Evolutionary conservation across 257 asterid genomes (phyloP), one percentile per base, ranked within the genome.

Genomic region (Gentiana straminea): DNA sequence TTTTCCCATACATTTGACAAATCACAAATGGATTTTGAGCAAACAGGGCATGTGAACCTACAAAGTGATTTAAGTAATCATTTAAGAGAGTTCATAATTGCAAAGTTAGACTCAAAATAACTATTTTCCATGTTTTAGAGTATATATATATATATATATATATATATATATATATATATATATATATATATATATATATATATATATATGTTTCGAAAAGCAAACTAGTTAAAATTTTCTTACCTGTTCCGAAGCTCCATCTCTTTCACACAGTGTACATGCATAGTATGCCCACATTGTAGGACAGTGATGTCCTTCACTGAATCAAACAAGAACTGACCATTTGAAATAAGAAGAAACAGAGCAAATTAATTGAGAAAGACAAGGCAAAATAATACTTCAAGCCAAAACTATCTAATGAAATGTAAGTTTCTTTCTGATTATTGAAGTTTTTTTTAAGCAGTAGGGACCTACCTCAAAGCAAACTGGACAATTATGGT

Each of bases 401-500:
- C 24, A 24, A 24, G 24, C 1, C 24, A 24, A 24, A 24, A 24
- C 24, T 24, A 24, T 24, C 24, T 24, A 5, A 4, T 44, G 8
- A 13, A 7, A 35, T 6, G 49, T 24, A 7, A 33, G 10, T 1
- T 32, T 51, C 4, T 8, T 54, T 12, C 33, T 9, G 24, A 38
- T 5, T 5, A 41, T 5, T 41, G 5, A 41, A 41, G 5, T 0
- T 5, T 7, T 41, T 1, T 41, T 41, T 10, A 5, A 41, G 9
- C 46, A 41, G 5, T 10, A 41, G 46, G 46, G 9, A 50, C 50
- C 48, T 72, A 83, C 87, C 92, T 80, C 93, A 15, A 80, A 80
- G 76, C 88, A 83, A 64, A 83, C 73, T 0, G 93, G 84, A 58
- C 88, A 83, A 45, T 78, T 74, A 64, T 83, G 93, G 63, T 83